These are phyloP conservation scores for Salix purpurea DNA, from an alignment of 345 rosid genomes.

Conservation along the genomic window DNA sequence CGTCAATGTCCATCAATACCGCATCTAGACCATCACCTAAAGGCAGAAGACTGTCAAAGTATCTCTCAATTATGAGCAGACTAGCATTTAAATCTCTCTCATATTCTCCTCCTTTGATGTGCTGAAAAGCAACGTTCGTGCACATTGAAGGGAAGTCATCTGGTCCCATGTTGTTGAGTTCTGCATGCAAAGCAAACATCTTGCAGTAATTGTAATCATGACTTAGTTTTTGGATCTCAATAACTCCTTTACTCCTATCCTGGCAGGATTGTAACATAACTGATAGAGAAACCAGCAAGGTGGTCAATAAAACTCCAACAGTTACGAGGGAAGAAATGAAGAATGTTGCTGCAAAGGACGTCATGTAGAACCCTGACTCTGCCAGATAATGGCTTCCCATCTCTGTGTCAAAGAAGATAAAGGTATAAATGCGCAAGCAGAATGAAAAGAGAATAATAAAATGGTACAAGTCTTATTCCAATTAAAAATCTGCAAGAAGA, in stretches of 20 bases:
- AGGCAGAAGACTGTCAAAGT: constrained; percentile 37
- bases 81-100: constrained; percentile 52
- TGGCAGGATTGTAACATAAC: constrained; percentile 79
- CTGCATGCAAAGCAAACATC: constrained; percentile 44
- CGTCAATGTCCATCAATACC: constrained; percentile 68
- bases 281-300: constrained; percentile 55
- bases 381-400: constrained; percentile 45
- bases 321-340: constrained; percentile 56
- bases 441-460: background rate
- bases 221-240: constrained; percentile 34
- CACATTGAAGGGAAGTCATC: constrained; percentile 52
- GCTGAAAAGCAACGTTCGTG: constrained; percentile 38
- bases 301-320: constrained; percentile 53
- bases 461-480: background rate
- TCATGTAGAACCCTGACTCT: constrained; percentile 77
- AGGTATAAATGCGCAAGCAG: constrained; percentile 1
- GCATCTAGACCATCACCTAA: constrained; percentile 35
- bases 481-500: background rate
- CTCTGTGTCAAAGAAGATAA: constrained; percentile 34
- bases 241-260: constrained; percentile 38
- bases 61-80: constrained; percentile 39
- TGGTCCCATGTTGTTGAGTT: constrained; percentile 50
- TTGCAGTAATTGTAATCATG: constrained; percentile 50
- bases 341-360: constrained; percentile 66
- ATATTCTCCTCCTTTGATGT: constrained; percentile 43